Conservation (phyloP, 1,284 basidiomycete species). For the Cryptococcus sp. region DNA sequence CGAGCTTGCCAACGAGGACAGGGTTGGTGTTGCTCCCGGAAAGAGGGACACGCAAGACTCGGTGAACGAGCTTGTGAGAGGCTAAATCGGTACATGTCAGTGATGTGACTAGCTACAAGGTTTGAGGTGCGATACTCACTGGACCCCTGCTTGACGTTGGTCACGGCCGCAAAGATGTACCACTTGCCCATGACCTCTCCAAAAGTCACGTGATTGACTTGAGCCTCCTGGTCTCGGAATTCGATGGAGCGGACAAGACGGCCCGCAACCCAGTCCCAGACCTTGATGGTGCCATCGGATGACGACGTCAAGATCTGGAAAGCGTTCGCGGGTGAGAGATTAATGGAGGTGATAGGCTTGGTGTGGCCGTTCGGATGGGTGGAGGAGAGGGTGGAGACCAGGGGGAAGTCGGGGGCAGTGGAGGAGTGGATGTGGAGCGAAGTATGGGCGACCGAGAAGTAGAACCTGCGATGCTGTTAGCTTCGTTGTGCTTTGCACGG, state of each 20-base stretch:
- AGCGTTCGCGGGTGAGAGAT: constrained; percentile 78
- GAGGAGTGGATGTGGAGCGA: constrained; percentile 78
- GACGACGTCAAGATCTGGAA: constrained; percentile 87
- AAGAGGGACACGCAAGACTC: constrained; percentile 26
- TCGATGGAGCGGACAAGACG: constrained; percentile 70
- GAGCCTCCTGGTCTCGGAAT: constrained; percentile 63
- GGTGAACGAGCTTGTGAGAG: constrained; percentile 17
- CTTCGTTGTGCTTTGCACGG: constrained; percentile 7
- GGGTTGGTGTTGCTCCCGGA: constrained; percentile 8
- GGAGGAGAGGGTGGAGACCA: constrained; percentile 73
- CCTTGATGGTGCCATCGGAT: constrained; percentile 73
- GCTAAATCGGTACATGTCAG: background rate
- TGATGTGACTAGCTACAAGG: background rate
- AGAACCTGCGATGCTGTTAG: constrained; percentile 60
- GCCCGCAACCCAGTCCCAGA: constrained; percentile 94
- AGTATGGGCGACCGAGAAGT: constrained; percentile 73
- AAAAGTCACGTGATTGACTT: constrained; percentile 44
- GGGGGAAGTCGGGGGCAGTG: constrained; percentile 59
- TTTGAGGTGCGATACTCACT: constrained; percentile 4
- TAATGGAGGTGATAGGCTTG: constrained; percentile 66
- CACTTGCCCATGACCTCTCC: constrained; percentile 36
- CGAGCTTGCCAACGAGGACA: constrained; percentile 32
- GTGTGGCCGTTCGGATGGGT: constrained; percentile 51
- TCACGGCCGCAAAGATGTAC: constrained; percentile 38
- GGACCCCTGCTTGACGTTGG: constrained; percentile 17